These are phyloP conservation scores for Maudiozyma serrabonitensis DNA, from an alignment of 805 yeast genomes.

Conservation along the genomic window DNA sequence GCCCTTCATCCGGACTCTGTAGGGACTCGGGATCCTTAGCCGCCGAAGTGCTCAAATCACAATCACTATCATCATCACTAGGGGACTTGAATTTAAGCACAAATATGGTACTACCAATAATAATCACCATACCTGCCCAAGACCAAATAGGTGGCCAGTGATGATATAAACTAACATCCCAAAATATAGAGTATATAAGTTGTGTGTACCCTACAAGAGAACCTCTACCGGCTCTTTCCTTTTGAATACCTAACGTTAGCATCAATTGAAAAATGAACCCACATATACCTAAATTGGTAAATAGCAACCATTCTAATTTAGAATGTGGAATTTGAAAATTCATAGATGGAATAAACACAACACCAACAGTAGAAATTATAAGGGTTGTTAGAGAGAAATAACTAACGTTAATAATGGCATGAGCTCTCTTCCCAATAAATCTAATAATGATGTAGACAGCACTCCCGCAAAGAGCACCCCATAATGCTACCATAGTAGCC, in stretches of 20 bases:
- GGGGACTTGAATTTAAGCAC: conserved; percentile 45
- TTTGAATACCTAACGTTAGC: conserved; percentile 72
- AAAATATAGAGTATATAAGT: conserved; percentile 64
- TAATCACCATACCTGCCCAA: conserved; percentile 57
- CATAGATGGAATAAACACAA: conserved; percentile 48
- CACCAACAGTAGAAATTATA: conserved; percentile 43
- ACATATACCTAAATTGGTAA: conserved; percentile 53
- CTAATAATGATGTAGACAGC: conserved; percentile 61
- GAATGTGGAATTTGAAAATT: conserved; percentile 52
- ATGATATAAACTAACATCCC: conserved; percentile 65
- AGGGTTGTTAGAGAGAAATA: conserved; percentile 59
- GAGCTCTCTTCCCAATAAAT: conserved; percentile 67
- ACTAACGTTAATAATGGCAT: conserved; percentile 70
- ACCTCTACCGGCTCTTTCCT: conserved; percentile 69
- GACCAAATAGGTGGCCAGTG: conserved; percentile 66
- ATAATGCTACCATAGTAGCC: conserved; percentile 54
- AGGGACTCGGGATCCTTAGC: neutral
- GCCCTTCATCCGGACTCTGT: neutral
- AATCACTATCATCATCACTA: neutral
- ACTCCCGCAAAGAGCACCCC: conserved; percentile 64
- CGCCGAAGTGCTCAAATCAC: neutral
- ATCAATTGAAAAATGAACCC: conserved; percentile 80
- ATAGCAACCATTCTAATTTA: conserved; percentile 55
- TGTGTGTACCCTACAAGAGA: conserved; percentile 68
- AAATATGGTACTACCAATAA: conserved; percentile 52